Conservation (phyloP, 208 protist genomes). For the Blechomonas ayalai region DNA sequence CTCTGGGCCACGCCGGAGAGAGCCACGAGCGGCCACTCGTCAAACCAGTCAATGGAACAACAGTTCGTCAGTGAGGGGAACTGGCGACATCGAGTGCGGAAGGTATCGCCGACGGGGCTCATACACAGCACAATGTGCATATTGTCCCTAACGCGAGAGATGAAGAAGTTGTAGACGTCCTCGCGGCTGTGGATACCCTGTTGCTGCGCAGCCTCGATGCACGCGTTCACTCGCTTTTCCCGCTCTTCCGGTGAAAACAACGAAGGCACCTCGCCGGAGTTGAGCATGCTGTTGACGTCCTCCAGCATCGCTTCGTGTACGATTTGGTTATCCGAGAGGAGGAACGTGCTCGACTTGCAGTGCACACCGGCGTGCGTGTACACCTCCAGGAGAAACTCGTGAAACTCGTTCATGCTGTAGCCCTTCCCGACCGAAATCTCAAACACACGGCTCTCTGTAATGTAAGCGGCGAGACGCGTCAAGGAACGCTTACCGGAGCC, state of each 20-base stretch:
- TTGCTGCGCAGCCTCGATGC: conserved; percentile 80
- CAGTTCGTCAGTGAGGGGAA: conserved; percentile 98
- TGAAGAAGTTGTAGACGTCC: conserved; percentile 93
- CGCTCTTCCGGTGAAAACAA: conserved; percentile 95
- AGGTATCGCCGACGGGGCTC: conserved; percentile 93
- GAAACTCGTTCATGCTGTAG: conserved; percentile 90
- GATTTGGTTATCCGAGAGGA: conserved; percentile 96
- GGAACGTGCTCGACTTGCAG: conserved; percentile 85
- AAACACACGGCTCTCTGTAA: conserved; percentile 87
- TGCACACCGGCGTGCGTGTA: conserved; percentile 89
- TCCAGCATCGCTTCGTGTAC: conserved; percentile 95
- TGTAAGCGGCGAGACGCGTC: conserved; percentile 89
- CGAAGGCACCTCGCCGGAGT: conserved; percentile 96
- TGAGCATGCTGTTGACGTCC: conserved; percentile 97
- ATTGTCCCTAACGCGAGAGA: conserved; percentile 92
- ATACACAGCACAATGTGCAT: conserved; percentile 96
- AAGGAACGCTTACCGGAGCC: conserved; percentile 95
- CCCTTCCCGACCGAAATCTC: conserved; percentile 90
- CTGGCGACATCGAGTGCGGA: conserved; percentile 92
- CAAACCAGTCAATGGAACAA: conserved; percentile 98
- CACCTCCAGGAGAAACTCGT: conserved; percentile 88
- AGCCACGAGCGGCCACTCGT: conserved; percentile 94
- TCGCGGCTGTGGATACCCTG: conserved; percentile 87
- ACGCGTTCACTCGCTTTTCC: conserved; percentile 93
- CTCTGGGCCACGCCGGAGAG: conserved; percentile 83